Conservation (phyloP, 805 yeast genomes). For the Saccharomycopsis guyanensis region DNA sequence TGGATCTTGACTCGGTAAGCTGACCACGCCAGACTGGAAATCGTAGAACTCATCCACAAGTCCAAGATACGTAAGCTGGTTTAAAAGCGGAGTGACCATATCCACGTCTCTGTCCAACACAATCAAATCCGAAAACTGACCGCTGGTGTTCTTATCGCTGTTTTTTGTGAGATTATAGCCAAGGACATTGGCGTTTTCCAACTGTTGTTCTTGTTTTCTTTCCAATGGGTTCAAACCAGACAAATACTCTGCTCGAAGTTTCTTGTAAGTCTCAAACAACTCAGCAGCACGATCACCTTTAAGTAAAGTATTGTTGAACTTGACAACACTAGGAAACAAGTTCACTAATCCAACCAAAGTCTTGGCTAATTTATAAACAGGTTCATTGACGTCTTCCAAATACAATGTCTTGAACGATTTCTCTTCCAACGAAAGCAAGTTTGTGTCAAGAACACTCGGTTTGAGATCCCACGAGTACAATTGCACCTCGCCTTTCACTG, state of each 20-base stretch:
- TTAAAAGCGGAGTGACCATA: conserved; percentile 57
- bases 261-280: conserved; percentile 37
- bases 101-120: conserved; percentile 77
- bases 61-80: conserved; percentile 79
- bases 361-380: conserved; percentile 41
- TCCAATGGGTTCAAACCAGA: conserved; percentile 31
- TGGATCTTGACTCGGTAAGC: conserved; percentile 19
- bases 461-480: conserved; percentile 34
- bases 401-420: conserved; percentile 34
- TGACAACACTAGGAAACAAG: conserved; percentile 33
- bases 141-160: conserved; percentile 32
- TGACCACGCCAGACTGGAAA: conserved; percentile 35
- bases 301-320: conserved; percentile 48
- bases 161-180: conserved; percentile 1
- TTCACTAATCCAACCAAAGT: conserved; percentile 40
- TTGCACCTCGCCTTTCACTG: conserved; percentile 19
- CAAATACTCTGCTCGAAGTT: conserved; percentile 26
- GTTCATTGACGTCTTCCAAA: conserved; percentile 36
- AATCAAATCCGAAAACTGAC: conserved; percentile 54
- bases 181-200: conserved; percentile 12
- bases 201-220: conserved; percentile 24
- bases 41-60: conserved; percentile 66
- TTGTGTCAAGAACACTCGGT: conserved; percentile 36
- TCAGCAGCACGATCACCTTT: conserved; percentile 52
- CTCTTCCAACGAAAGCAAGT: conserved; percentile 36